Evolutionary conservation across 148 eudicot species (phyloP).

Genomic region (Dianthus caryophyllus): DNA sequence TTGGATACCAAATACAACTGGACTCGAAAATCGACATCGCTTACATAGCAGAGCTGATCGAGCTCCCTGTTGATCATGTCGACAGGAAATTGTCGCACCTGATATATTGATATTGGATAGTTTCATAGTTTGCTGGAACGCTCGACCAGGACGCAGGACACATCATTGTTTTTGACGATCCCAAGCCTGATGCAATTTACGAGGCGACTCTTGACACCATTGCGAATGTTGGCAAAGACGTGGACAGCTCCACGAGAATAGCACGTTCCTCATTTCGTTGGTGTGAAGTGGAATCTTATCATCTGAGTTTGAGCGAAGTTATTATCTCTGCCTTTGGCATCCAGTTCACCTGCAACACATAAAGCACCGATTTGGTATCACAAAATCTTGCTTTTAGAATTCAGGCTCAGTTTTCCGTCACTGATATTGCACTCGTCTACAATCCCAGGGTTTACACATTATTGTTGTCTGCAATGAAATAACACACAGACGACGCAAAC

Average conservation of each 20-base stretch:
- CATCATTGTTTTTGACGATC: slow-evolving; percentile 39
- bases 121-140: slow-evolving; percentile 43
- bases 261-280: too few relatives aligned
- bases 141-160: slow-evolving; percentile 51
- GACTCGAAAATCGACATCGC: slow-evolving; percentile 43
- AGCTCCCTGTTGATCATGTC: slow-evolving; percentile 42
- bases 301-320: neutral
- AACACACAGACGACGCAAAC: too few relatives aligned
- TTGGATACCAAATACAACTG: slow-evolving; percentile 41
- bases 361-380: neutral
- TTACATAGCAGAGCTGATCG: slow-evolving; percentile 41
- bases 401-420: neutral
- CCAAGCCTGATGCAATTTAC: slow-evolving; percentile 44
- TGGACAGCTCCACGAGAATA: too few relatives aligned
- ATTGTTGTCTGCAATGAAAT: too few relatives aligned
- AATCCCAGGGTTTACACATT: neutral
- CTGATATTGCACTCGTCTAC: neutral
- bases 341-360: neutral
- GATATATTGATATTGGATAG: slow-evolving; percentile 47
- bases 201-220: slow-evolving; percentile 43
- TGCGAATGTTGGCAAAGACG: slow-evolving; percentile 40
- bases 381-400: neutral
- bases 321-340: neutral
- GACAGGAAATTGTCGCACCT: slow-evolving; percentile 47
- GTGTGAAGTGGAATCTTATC: neutral